Evolutionary conservation across 108 stramenopile species (phyloP), one percentile per base, ranked within the genome.

Genomic region (Hondaea fermentalgiana): DNA sequence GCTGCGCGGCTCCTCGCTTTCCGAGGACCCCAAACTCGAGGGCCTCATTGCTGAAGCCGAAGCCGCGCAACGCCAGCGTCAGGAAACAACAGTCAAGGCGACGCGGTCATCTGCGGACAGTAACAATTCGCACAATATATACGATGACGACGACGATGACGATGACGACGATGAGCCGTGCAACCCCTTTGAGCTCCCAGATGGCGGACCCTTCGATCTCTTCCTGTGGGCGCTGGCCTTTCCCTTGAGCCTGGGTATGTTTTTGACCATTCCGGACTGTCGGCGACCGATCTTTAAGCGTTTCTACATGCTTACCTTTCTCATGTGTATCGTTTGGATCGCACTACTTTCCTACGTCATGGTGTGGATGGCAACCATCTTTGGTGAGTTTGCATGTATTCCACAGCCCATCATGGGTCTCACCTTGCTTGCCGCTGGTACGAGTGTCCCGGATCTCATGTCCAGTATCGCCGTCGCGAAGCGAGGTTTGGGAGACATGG

Each of bases 401-500:
- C 90, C 92, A 19, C 44, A 47, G 25, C 87, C 88, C 45, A 90
- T 93, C 88, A 91, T 92, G 92, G 93, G 93, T 21, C 90, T 93
- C 21, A 90, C 90, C 5, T 29, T 92, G 8, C 91, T 93, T 19
- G 92, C 93, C 2, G 90, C 92, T 5, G 93, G 92, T 3, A 93
- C 93, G 59, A 91, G 90, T 12, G 72, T 93, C 5, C 93, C 93
- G 28, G 93, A 93, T 58, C 60, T 92, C 10, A 57, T 93, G 51
- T 72, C 91, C 23, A 90, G 90, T 45, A 91, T 93, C 55, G 88
- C 90, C 44, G 91, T 91, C 17, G 92, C 93, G 5, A 59, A 64
- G 5, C 58, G 71, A 21, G 93, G 93, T 49, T 43, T 93, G 19
- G 92, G 92, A 5, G 93, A 93, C 92, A 93, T 94, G 93, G 93